phyloP scores from a whole-genome alignment of 2,329 filamentous ascomycete genomes.

The Fonsecaea monophora region DNA sequence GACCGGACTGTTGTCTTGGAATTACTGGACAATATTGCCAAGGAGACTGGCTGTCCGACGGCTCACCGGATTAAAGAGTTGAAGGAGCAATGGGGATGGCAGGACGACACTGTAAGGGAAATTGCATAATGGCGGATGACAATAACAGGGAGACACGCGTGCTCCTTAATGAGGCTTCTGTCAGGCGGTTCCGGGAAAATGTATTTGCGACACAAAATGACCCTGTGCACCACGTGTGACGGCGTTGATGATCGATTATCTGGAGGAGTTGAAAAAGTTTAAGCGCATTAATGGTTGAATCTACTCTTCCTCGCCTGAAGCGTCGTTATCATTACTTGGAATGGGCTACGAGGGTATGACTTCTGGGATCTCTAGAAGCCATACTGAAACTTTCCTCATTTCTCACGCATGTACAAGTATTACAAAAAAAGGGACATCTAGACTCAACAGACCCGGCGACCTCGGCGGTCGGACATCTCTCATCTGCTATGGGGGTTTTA shows the following conservation, averaged over 20 bases:
- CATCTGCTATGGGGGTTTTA: background rate
- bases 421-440: background rate
- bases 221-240: background rate
- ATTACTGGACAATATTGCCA: conserved; percentile 64
- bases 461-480: background rate
- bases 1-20: conserved; percentile 64
- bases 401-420: background rate
- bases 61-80: conserved; percentile 60
- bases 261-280: background rate
- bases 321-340: background rate
- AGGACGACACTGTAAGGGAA: conserved; percentile 25
- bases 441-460: background rate
- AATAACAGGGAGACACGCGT: background rate
- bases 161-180: background rate
- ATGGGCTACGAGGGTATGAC: background rate
- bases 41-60: conserved; percentile 69
- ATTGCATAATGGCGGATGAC: conserved; percentile 9
- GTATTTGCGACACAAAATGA: conserved; percentile 7
- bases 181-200: background rate
- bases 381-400: conserved; percentile 2
- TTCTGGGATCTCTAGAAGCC: background rate
- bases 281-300: background rate
- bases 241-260: background rate
- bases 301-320: background rate
- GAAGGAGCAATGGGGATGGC: conserved; percentile 35